phyloP scores from a whole-genome alignment of 768 basidiomycete species.

The Suillus tomentosus region DNA sequence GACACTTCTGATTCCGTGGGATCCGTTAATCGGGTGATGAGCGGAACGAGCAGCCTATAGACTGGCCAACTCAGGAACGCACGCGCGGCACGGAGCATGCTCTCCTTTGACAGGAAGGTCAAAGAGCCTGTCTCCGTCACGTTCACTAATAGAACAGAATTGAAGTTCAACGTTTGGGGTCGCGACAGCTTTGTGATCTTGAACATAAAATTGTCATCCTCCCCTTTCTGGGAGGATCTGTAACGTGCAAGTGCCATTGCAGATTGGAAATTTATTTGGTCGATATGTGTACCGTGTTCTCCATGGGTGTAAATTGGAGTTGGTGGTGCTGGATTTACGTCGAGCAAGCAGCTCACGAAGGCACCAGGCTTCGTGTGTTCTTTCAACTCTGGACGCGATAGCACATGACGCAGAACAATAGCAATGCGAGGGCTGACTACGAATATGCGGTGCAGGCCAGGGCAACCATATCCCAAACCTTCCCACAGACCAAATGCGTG shows the following conservation, averaged over 20 bases:
- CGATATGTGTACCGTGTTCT: too few species aligned
- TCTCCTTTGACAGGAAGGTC: slow-evolving; percentile 14
- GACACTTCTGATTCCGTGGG: not conserved
- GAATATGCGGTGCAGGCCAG: slow-evolving; percentile 32
- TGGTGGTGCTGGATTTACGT: slow-evolving; percentile 7
- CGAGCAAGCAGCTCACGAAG: slow-evolving; percentile 7
- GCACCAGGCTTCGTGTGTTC: not conserved
- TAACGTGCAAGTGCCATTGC: not conserved
- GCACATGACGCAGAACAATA: slow-evolving; percentile 30
- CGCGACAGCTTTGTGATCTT: slow-evolving; percentile 29
- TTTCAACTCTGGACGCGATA: slow-evolving; percentile 16
- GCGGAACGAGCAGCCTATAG: not conserved
- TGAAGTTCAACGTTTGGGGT: slow-evolving; percentile 13
- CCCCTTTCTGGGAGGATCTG: slow-evolving; percentile 13
- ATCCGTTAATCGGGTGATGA: not conserved
- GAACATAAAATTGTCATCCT: slow-evolving; percentile 34
- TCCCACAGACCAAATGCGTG: slow-evolving; percentile 39
- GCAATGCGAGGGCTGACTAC: slow-evolving; percentile 39
- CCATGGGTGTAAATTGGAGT: slow-evolving; percentile 7
- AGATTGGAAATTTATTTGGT: not conserved
- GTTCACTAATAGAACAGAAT: slow-evolving; percentile 12
- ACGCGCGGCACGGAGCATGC: slow-evolving; percentile 14
- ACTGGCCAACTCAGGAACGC: slow-evolving; percentile 2
- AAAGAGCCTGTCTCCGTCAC: slow-evolving; percentile 6
- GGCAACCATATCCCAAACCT: slow-evolving; percentile 25